Percentiles rank a stretch among this genome's conserved stretches.
These are phyloP conservation scores for Cyphellophora attinorum DNA, from an alignment of 2,329 filamentous ascomycete species.

Conservation along the genomic window DNA sequence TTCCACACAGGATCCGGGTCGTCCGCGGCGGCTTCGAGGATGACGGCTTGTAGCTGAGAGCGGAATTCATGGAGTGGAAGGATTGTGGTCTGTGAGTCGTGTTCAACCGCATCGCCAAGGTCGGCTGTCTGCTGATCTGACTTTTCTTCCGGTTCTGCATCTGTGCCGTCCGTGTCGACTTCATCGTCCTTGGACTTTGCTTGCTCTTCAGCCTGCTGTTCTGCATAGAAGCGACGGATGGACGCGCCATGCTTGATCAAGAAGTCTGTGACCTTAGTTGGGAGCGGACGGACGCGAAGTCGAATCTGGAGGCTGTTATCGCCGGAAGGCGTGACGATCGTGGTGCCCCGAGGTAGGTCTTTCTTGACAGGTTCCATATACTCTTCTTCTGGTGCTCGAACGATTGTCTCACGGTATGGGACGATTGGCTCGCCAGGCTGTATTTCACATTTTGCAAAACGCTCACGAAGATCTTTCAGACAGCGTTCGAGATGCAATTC, in stretches of 20 bases:
- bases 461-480: constrained; percentile 81
- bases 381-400: constrained; percentile 60
- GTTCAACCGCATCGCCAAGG: constrained; percentile 23
- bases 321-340: constrained; percentile 63
- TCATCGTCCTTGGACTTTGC: constrained; percentile 28
- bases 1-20: constrained; percentile 49
- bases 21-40: constrained; percentile 11
- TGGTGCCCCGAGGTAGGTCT: constrained; percentile 73
- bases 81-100: constrained; percentile 45
- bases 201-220: constrained; percentile 46
- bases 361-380: constrained; percentile 85
- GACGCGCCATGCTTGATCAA: constrained; percentile 68
- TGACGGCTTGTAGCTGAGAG: constrained; percentile 53
- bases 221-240: constrained; percentile 69
- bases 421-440: constrained; percentile 92
- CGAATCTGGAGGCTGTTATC: constrained; percentile 69
- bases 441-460: constrained; percentile 89
- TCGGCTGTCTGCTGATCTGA: constrained; percentile 27
- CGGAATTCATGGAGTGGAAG: constrained; percentile 70
- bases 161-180: constrained; percentile 19
- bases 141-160: constrained; percentile 9
- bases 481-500: constrained; percentile 92
- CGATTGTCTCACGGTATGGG: constrained; percentile 87
- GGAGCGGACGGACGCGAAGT: constrained; percentile 69
- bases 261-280: constrained; percentile 71